phyloP scores from a whole-genome alignment of 768 basidiomycete genomes.

The Lentinula lateritia region DNA sequence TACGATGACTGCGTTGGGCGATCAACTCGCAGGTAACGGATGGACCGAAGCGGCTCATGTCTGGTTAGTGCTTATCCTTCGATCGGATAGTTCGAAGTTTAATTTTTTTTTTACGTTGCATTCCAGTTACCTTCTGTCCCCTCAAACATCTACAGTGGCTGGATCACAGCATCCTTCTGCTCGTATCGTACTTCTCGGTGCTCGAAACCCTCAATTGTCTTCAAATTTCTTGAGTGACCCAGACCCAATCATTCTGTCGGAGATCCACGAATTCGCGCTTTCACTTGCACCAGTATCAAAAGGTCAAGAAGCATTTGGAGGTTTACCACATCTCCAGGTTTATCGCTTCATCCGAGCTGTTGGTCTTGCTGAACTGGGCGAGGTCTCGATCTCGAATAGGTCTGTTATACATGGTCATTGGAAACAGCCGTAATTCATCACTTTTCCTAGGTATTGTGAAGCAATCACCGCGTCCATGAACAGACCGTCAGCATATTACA shows the following conservation, averaged over 20 bases:
- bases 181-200: conserved; percentile 72
- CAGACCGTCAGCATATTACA: conserved; percentile 64
- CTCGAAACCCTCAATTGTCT: conserved; percentile 45
- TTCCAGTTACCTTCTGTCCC: conserved; percentile 78
- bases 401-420: conserved; percentile 21
- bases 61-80: conserved; percentile 54
- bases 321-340: conserved; percentile 81
- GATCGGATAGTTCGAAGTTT: not conserved
- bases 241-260: conserved; percentile 80
- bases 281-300: conserved; percentile 68
- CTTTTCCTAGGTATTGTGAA: conserved; percentile 77
- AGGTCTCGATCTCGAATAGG: conserved; percentile 73
- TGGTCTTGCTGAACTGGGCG: conserved; percentile 75
- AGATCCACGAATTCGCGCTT: conserved; percentile 87
- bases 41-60: conserved; percentile 85
- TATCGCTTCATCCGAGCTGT: conserved; percentile 80
- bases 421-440: not conserved
- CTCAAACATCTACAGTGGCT: conserved; percentile 69
- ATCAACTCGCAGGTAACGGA: conserved; percentile 66
- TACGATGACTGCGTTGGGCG: conserved; percentile 79
- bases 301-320: conserved; percentile 81
- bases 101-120: conserved; percentile 9
- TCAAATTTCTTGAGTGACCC: conserved; percentile 56
- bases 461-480: conserved; percentile 69
- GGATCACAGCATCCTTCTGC: conserved; percentile 63